Conservation (phyloP, 192 early-diverging fungal species). For the Kappamyces sp. region DNA sequence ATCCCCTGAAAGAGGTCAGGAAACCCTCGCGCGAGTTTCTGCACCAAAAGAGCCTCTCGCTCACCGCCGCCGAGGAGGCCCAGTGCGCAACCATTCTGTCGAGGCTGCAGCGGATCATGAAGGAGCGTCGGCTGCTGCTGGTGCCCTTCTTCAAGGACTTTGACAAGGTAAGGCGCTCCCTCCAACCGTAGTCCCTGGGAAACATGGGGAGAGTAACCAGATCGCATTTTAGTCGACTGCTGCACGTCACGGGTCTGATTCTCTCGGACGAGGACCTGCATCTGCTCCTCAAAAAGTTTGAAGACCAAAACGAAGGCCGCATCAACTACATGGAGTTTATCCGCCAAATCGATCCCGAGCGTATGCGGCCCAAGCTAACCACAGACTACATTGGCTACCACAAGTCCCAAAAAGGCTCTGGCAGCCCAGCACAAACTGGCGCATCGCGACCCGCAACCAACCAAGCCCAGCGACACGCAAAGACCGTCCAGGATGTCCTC, state of each 20-base stretch:
- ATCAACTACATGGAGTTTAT: slow-evolving; percentile 52
- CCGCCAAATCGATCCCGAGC: slow-evolving; percentile 41
- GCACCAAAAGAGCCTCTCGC: slow-evolving; percentile 31
- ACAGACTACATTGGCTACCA: slow-evolving; percentile 4
- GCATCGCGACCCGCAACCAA: no score
- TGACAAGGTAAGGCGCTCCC: slow-evolving; percentile 28
- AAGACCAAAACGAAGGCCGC: slow-evolving; percentile 32
- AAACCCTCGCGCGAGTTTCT: slow-evolving; percentile 40
- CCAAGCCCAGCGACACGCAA: background rate
- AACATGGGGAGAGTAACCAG: slow-evolving; percentile 41
- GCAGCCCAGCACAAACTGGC: no score
- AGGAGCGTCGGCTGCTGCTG: slow-evolving; percentile 35
- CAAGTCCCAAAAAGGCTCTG: background rate
- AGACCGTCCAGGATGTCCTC: slow-evolving; percentile 20
- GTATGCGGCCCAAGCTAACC: slow-evolving; percentile 19
- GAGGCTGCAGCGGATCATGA: slow-evolving; percentile 29
- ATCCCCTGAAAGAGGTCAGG: slow-evolving; percentile 38
- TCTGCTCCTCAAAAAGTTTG: slow-evolving; percentile 46
- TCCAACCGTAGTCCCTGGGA: slow-evolving; percentile 25
- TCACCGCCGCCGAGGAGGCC: slow-evolving; percentile 34
- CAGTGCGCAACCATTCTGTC: slow-evolving; percentile 33
- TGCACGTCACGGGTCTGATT: slow-evolving; percentile 40
- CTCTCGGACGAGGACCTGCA: slow-evolving; percentile 45
- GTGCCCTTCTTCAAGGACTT: slow-evolving; percentile 49
- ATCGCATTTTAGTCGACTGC: slow-evolving; percentile 47